Evolutionary conservation across 106 monocot species (phyloP).

Genomic region (Dactylorhiza incarnata): DNA sequence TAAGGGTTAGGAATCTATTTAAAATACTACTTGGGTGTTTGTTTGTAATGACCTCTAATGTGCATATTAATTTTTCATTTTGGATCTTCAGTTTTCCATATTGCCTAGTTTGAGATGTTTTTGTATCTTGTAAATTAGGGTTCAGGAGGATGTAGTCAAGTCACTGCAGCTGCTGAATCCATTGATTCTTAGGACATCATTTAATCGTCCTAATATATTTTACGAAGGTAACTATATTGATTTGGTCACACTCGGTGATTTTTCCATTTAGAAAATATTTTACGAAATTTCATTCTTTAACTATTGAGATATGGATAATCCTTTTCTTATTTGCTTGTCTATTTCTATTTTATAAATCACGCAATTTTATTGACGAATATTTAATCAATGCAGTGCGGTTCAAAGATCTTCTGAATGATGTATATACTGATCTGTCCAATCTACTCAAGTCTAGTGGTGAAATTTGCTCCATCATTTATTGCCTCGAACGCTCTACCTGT

Average conservation of each 20-base stretch:
- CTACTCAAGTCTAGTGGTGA: constrained; percentile 59
- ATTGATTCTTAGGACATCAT: constrained; percentile 70
- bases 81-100: neutral
- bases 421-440: constrained; percentile 57
- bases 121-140: constrained; percentile 45
- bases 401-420: constrained; percentile 75
- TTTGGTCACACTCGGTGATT: neutral
- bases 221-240: constrained; percentile 72
- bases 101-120: neutral
- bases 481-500: constrained; percentile 83
- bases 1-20: neutral
- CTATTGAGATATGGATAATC: too few species aligned
- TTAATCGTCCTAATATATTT: constrained; percentile 97
- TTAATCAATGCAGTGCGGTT: constrained; percentile 65
- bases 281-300: neutral
- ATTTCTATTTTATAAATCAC: neutral
- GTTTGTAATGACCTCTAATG: neutral
- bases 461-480: constrained; percentile 83
- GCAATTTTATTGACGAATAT: neutral
- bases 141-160: constrained; percentile 82
- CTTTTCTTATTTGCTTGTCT: neutral
- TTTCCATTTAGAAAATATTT: neutral
- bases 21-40: neutral
- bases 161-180: constrained; percentile 63
- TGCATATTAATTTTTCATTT: neutral